Percentiles rank a stretch among this genome's conserved stretches.
Evolutionary conservation across 1,284 basidiomycete genomes (phyloP).

Genomic region (Meira miltonrushii): DNA sequence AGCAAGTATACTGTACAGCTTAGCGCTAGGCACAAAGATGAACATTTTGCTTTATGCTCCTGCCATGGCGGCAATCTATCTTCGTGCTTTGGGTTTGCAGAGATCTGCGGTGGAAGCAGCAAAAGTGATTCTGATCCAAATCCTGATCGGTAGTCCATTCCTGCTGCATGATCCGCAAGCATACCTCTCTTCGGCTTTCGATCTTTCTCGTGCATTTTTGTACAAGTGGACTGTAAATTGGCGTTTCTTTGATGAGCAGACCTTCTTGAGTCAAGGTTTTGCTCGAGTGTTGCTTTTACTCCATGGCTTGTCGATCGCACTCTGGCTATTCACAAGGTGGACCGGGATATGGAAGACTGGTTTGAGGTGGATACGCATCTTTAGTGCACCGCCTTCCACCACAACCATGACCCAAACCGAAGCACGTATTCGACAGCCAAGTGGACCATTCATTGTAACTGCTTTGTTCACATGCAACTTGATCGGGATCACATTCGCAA

Average conservation of each 20-base stretch:
- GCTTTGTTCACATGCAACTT: conserved; percentile 85
- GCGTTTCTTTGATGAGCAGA: conserved; percentile 73
- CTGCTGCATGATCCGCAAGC: conserved; percentile 61
- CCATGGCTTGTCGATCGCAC: conserved; percentile 70
- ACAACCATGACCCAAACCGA: neutral
- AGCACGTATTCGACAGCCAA: neutral
- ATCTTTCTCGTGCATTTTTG: conserved; percentile 80
- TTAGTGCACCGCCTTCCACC: neutral
- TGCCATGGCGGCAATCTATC: conserved; percentile 65
- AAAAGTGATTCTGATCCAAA: conserved; percentile 58
- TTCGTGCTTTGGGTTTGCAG: conserved; percentile 59
- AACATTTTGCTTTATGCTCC: conserved; percentile 88
- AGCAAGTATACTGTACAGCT: conserved; percentile 68
- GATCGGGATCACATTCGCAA: conserved; percentile 82
- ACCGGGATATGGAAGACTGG: conserved; percentile 68
- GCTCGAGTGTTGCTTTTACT: conserved; percentile 64
- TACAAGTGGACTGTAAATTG: conserved; percentile 99
- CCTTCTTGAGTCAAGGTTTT: conserved; percentile 66
- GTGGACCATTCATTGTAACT: conserved; percentile 61
- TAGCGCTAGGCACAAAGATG: conserved; percentile 92
- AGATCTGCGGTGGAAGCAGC: conserved; percentile 60
- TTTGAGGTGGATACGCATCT: conserved; percentile 58
- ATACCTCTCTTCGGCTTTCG: conserved; percentile 76
- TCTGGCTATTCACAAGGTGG: conserved; percentile 54
- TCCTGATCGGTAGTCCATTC: conserved; percentile 67